Base-by-base conservation (phyloP, 805 yeast genomes). In the Priceomyces castillae region DNA sequence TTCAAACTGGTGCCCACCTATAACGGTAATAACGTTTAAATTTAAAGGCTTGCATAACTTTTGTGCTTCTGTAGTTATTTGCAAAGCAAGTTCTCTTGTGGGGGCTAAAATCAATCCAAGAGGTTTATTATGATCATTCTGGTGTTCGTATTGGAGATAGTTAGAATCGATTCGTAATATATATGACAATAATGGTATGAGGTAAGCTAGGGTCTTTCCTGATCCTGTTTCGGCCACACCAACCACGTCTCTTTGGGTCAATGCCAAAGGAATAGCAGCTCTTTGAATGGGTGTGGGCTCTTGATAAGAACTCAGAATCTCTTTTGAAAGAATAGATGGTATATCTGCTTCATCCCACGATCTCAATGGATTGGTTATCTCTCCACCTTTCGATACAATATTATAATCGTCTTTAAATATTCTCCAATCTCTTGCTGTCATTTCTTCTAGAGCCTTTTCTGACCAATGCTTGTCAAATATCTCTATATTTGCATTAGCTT, bases 201-300 rank as follows among this genome's bases (percentile, higher is more conserved):
- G 59, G 62, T 83, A 92, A 2, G 95, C 84, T 10, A 90, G 69
- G 0, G 99, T 92, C 59, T 94, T 92, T 54, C 99, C 99, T 1
- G 96, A 86, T 10, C 99, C 99, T 0, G 99, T 92, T 52, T 90
- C 90, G 0, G 98, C 97, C n/a, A 90, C 77, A 11, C 96, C 98
- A 16, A 90, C 73, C 2, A 87, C 70, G 59, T 92, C 97, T 18
- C 79, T 64, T 2, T 74, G 67, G 0, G 67, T 59, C 17, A 82
- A 53, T 0, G 84, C 82, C 19, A 83, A 66, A 0, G 97, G 97
- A 3, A 92, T 80, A 0, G 97, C 76, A 0, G 95, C 94, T 48
- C 97, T 67, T 60, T 92, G 99, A 46, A 94, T 85, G 0, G 98
- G 94, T 0, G 97, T 86, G 3, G 98, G 98, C 7, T 77, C 78